Evolutionary conservation across 2,329 filamentous ascomycete genomes (phyloP), one percentile per base, ranked within the genome.

Genomic region (Mycosphaerelloides madeirae): DNA sequence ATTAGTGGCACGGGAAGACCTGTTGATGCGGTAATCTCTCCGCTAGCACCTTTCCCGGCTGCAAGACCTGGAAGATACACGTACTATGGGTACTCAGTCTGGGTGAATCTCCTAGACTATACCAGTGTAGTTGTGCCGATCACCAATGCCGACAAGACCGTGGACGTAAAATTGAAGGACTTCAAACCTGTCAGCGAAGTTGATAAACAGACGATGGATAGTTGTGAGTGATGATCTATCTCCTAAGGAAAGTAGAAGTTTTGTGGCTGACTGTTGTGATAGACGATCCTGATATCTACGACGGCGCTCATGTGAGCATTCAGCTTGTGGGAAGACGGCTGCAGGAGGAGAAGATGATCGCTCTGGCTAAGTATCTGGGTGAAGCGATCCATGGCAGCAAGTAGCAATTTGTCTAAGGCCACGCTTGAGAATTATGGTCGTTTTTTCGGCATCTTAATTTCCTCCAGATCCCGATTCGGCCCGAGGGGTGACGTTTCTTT

Each of bases 21-120:
- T 13, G 76, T 83, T 0, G 81, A 84, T 54, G 76, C 73, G 0
- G 57, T 79, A 1, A 71, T 80, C 13, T 66, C 68, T 48, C 73
- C 76, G 1, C 54, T 76, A 7, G 72, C 74, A 1, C 73, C 77
- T 0, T 73, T 73, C 38, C 66, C 74, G 2, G 74, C 74, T 34
- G 69, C 72, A 1, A 65, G 72, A 31, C 74, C 69, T 0, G 65
- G 66, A 8, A 68, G 70, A 43, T 80, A 70, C 55, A 68, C 65
- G 13, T 69, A 73, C 50, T 65, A 70, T 44, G 72, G 67, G 34
- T 76, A 75, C 46, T 66, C 64, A 1, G 53, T 55, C 1, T 70
- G 54, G 51, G 67, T 79, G 34, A 83, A 82, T 51, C 37, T 78
- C 14, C 52, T 81, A 14, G 78, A 82, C 55, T 81, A 81, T 45